phyloP scores from a whole-genome alignment of 305 asterid species.

The Fraxinus floribunda region DNA sequence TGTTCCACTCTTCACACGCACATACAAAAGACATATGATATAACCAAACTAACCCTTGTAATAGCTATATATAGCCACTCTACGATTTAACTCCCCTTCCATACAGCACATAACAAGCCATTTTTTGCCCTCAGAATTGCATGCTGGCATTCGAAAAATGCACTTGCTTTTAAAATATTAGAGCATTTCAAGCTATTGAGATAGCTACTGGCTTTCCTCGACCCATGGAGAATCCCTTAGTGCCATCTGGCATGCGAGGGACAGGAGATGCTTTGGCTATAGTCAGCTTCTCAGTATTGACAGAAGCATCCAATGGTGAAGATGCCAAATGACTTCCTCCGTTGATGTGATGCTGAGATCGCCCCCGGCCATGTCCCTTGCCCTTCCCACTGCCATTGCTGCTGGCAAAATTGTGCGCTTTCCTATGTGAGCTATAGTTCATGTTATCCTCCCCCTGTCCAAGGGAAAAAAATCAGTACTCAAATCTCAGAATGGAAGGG shows the following conservation, averaged over 20 bases:
- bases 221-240: slow-evolving; percentile 92
- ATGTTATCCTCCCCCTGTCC: slow-evolving; percentile 51
- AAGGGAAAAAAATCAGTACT: slow-evolving; percentile 17
- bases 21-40: neutral
- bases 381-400: slow-evolving; percentile 49
- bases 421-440: slow-evolving; percentile 41
- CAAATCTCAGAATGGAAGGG: slow-evolving; percentile 1
- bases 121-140: slow-evolving; percentile 16
- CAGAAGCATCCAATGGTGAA: slow-evolving; percentile 33
- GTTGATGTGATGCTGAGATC: slow-evolving; percentile 39
- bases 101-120: neutral
- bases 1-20: neutral
- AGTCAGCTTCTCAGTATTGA: slow-evolving; percentile 39
- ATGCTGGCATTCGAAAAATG: slow-evolving; percentile 20
- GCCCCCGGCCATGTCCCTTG: slow-evolving; percentile 54
- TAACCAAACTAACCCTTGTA: neutral
- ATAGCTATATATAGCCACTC: neutral
- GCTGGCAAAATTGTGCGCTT: slow-evolving; percentile 41
- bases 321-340: slow-evolving; percentile 36
- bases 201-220: slow-evolving; percentile 73
- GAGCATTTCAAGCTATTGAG: slow-evolving; percentile 34
- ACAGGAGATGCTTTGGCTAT: slow-evolving; percentile 47
- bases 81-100: neutral
- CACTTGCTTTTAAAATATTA: neutral
- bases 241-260: slow-evolving; percentile 98